These are phyloP conservation scores for Achlya hypogyna DNA, from an alignment of 352 stramenopile species.

Conservation along the genomic window DNA sequence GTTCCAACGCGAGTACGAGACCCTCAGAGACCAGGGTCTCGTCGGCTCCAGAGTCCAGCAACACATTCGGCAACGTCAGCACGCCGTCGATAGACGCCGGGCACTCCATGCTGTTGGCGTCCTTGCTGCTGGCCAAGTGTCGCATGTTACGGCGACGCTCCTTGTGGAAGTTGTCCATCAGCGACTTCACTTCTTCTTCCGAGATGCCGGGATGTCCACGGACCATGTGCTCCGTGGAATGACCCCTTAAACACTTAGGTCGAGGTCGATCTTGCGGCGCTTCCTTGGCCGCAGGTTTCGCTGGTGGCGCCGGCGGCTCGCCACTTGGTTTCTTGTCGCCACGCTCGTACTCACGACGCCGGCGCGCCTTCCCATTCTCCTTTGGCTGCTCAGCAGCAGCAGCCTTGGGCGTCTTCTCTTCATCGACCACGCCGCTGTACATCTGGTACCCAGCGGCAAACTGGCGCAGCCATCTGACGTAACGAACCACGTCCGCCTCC, in stretches of 20 bases:
- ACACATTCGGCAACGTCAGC: not conserved
- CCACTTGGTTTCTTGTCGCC: not conserved
- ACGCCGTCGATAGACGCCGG: not conserved
- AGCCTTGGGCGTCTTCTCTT: not conserved
- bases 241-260: slow-evolving; percentile 6
- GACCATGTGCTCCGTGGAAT: slow-evolving; percentile 12
- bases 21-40: slow-evolving; percentile 4
- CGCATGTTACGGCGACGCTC: not conserved
- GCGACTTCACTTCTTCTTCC: not conserved
- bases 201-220: slow-evolving; percentile 1
- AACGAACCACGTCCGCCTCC: slow-evolving; percentile 12
- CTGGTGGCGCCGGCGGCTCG: not conserved
- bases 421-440: slow-evolving; percentile 13
- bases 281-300: not conserved
- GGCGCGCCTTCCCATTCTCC: not conserved
- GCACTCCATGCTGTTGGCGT: not conserved
- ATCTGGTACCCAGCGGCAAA: slow-evolving; percentile 12
- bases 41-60: slow-evolving; percentile 18
- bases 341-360: not conserved
- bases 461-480: slow-evolving; percentile 6
- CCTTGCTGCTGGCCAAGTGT: not conserved
- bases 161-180: not conserved
- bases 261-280: not conserved
- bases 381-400: no score
- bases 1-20: not conserved